These are phyloP conservation scores for Pistacia atlantica DNA, from an alignment of 345 rosid genomes.

Conservation along the genomic window DNA sequence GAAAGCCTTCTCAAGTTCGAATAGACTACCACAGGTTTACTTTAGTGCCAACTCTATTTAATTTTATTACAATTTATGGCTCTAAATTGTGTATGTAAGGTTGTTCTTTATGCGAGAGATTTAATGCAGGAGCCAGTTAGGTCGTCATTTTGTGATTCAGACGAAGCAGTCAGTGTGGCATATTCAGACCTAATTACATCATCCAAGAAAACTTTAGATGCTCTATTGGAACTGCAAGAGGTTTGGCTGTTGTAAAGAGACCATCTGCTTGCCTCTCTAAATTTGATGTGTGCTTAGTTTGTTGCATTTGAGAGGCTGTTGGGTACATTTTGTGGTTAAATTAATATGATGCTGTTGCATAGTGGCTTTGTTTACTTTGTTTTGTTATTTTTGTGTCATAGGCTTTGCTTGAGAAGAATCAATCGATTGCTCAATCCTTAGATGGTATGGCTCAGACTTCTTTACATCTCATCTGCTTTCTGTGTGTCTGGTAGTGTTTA, in stretches of 20 bases:
- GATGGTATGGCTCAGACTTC: slow-evolving; percentile 50
- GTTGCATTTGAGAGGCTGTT: background rate
- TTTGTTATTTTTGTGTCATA: slow-evolving; percentile 28
- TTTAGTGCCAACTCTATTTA: background rate
- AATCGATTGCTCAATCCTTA: slow-evolving; percentile 54
- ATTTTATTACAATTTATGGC: background rate
- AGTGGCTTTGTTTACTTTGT: background rate
- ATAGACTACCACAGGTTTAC: slow-evolving; percentile 78
- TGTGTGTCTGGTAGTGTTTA: background rate
- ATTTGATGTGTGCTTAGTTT: background rate
- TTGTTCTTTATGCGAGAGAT: slow-evolving; percentile 10
- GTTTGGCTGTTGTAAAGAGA: slow-evolving; percentile 36
- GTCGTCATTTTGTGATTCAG: slow-evolving; percentile 61
- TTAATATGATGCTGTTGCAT: background rate
- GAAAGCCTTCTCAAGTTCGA: slow-evolving; percentile 73
- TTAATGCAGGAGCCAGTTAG: slow-evolving; percentile 61
- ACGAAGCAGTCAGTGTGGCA: slow-evolving; percentile 54
- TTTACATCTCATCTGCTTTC: slow-evolving; percentile 9
- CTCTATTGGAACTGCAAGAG: slow-evolving; percentile 75
- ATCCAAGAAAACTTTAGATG: slow-evolving; percentile 73
- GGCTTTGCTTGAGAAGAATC: slow-evolving; percentile 87
- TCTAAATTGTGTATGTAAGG: background rate
- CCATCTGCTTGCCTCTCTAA: background rate
- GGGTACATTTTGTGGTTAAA: background rate
- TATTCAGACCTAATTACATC: slow-evolving; percentile 64